These are phyloP conservation scores for Croton setiger DNA, from an alignment of 441 rosid species.

Conservation along the genomic window DNA sequence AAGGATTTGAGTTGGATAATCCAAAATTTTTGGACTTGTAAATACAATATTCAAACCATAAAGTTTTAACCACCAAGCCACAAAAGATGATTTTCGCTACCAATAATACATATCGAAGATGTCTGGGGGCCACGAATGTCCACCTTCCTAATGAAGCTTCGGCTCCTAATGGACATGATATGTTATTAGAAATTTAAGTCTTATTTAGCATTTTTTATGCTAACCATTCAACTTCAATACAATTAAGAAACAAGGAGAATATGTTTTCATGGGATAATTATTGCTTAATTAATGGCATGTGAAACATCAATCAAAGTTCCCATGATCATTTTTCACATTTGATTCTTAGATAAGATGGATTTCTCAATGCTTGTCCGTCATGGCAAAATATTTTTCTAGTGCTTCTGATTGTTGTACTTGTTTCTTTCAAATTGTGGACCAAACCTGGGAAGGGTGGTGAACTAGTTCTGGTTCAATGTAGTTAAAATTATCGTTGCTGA, in stretches of 20 bases:
- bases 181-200: not conserved
- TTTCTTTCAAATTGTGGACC: not conserved
- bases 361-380: not conserved
- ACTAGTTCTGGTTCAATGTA: constrained; percentile 1
- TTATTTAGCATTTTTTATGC: not conserved
- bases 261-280: not conserved
- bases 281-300: not conserved
- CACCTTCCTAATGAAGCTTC: no score
- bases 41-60: no score
- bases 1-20: no score
- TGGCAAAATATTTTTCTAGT: not conserved
- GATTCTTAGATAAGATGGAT: not conserved
- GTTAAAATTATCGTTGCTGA: not conserved
- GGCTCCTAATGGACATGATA: no score
- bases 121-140: no score
- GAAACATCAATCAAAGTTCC: not conserved
- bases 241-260: constrained; percentile 4
- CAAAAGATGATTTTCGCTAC: no score
- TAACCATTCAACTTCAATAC: not conserved
- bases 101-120: no score
- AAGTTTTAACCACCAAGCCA: no score
- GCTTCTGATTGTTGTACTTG: not conserved
- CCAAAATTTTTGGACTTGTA: no score
- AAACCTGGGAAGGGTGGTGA: not conserved
- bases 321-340: not conserved